Evolutionary conservation across 257 asterid species (phyloP).

Genomic region (Ocimum tenuiflorum): DNA sequence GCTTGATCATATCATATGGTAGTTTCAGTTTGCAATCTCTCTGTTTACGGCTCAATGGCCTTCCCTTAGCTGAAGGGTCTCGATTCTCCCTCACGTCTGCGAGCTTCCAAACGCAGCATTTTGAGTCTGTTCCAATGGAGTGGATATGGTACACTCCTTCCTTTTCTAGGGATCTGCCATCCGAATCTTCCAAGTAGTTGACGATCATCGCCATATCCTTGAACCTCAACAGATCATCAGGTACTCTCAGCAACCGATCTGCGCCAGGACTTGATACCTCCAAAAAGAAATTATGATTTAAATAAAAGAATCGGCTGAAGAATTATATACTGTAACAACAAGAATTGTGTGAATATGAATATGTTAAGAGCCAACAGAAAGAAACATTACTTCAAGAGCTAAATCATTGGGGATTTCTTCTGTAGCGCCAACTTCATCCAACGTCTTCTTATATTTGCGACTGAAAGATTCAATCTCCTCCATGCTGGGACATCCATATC

Average conservation of each 20-base stretch:
- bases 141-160: constrained; percentile 55
- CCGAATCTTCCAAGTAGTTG: constrained; percentile 40
- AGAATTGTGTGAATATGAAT: too few species aligned
- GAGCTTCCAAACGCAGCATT: constrained; percentile 69
- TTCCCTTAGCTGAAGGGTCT: constrained; percentile 75
- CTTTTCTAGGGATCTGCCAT: constrained; percentile 33
- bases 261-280: constrained; percentile 94
- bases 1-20: constrained; percentile 40
- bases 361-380: not conserved
- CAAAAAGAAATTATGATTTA: constrained; percentile 9
- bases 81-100: constrained; percentile 89
- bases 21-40: constrained; percentile 56
- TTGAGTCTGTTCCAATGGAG: constrained; percentile 49
- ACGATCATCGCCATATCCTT: constrained; percentile 69
- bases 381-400: constrained; percentile 65
- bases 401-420: constrained; percentile 82
- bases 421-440: constrained; percentile 66
- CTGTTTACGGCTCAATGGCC: constrained; percentile 74
- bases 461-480: constrained; percentile 72
- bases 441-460: constrained; percentile 49
- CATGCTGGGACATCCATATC: constrained; percentile 78
- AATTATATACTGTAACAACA: not conserved
- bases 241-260: constrained; percentile 73
- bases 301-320: not conserved
- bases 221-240: constrained; percentile 72